Percentiles rank a stretch among this genome's conserved stretches.
Conservation (phyloP, 768 basidiomycete species). For the Lactarius hatsudake region DNA sequence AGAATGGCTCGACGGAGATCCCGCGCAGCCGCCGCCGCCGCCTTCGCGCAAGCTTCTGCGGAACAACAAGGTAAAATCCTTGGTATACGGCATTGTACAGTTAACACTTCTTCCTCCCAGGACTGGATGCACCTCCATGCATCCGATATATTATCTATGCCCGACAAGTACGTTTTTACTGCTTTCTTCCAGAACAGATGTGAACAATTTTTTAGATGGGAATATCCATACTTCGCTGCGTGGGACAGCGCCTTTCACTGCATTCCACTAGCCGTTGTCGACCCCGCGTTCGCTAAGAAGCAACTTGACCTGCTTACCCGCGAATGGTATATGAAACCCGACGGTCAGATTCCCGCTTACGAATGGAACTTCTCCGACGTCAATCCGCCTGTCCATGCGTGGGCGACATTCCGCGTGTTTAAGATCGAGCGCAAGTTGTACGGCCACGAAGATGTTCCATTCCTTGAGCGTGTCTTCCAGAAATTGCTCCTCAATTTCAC, state of each 20-base stretch:
- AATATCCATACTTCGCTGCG: slow-evolving; percentile 98
- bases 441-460: slow-evolving; percentile 84
- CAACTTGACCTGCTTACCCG: slow-evolving; percentile 94
- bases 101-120: slow-evolving; percentile 37
- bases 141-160: slow-evolving; percentile 97
- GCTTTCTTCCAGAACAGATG: not conserved
- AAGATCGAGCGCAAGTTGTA: slow-evolving; percentile 97
- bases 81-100: slow-evolving; percentile 1
- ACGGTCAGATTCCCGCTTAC: slow-evolving; percentile 97
- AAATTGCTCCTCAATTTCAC: slow-evolving; percentile 96
- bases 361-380: slow-evolving; percentile 99
- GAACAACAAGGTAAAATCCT: slow-evolving; percentile 62
- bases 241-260: slow-evolving; percentile 99
- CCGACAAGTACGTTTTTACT: slow-evolving; percentile 72
- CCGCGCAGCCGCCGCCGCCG: slow-evolving; percentile 92
- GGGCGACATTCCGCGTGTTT: slow-evolving; percentile 98
- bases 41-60: slow-evolving; percentile 74
- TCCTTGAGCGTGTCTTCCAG: slow-evolving; percentile 98
- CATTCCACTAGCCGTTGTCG: slow-evolving; percentile 94
- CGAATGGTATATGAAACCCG: slow-evolving; percentile 99
- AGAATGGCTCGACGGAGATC: slow-evolving; percentile 95
- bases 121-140: slow-evolving; percentile 97
- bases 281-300: slow-evolving; percentile 94
- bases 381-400: slow-evolving; percentile 98
- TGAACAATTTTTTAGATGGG: slow-evolving; percentile 60